Evolutionary conservation across 495 filamentous ascomycete genomes (phyloP).

Genomic region (Xylaria bambusicola): DNA sequence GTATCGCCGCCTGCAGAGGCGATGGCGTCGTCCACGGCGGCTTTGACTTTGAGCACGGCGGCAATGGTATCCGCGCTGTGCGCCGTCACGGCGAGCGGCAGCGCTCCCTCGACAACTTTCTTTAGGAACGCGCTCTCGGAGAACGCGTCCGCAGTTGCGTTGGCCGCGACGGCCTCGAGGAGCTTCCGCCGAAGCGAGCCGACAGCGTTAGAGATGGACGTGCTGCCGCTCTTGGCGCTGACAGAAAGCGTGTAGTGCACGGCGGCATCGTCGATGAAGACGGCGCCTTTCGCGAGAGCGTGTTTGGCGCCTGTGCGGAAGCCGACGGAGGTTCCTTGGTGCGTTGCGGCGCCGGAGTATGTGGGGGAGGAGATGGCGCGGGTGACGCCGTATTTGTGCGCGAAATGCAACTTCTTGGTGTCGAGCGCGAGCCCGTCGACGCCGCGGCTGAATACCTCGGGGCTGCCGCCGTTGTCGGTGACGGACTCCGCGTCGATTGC

Average conservation of each 20-base stretch:
- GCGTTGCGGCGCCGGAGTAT: slow-evolving; percentile 33
- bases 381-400: slow-evolving; percentile 48
- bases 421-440: slow-evolving; percentile 49
- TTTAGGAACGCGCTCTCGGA: slow-evolving; percentile 42
- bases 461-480: slow-evolving; percentile 49
- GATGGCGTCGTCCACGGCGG: slow-evolving; percentile 34
- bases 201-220: slow-evolving; percentile 43
- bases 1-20: slow-evolving; percentile 14
- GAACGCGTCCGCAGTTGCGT: slow-evolving; percentile 36
- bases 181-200: slow-evolving; percentile 44
- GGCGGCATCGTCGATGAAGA: slow-evolving; percentile 45
- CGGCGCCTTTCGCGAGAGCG: slow-evolving; percentile 32
- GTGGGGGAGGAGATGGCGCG: slow-evolving; percentile 48
- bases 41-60: slow-evolving; percentile 41
- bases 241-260: slow-evolving; percentile 48
- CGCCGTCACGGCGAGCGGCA: slow-evolving; percentile 43
- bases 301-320: slow-evolving; percentile 44
- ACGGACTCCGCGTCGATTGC: slow-evolving; percentile 55
- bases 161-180: slow-evolving; percentile 36
- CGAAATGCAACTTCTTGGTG: slow-evolving; percentile 45
- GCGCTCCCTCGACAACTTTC: slow-evolving; percentile 39
- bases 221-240: slow-evolving; percentile 36
- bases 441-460: slow-evolving; percentile 44
- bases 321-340: slow-evolving; percentile 50
- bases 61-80: slow-evolving; percentile 51